Base-by-base conservation (phyloP, 164 flowering plant genomes). In the Umbilicus rupestris region DNA sequence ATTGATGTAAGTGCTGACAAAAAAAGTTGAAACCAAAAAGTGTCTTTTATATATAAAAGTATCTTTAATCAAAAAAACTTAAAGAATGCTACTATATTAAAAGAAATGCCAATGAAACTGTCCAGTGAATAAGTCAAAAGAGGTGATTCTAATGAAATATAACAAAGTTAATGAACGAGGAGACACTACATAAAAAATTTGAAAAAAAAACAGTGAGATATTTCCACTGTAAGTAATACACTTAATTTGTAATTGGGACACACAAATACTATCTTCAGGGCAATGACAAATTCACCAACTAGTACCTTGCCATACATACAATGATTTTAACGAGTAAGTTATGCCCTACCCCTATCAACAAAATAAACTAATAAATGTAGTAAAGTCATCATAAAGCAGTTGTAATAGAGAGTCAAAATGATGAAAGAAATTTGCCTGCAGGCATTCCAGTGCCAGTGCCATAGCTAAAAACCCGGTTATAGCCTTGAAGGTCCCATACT, bases 401-500 rank as follows among this genome's bases (percentile, higher is more conserved):
- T 67, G 71, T 14, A 30, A 12, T 22, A 55, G 28, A 28, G 60
- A 55, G 60, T 55, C 60, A 24, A 52, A 22, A 24, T 2, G 30
- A 24, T 0, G 3, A 22, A 55, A 16, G 17, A 28, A 68, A 49
- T 66, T 80, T 81, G 76, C 97, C 96, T 84, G 82, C 49, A 33
- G 63, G 60, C 65, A 80, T 50, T 64, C 75, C 73, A 64, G 67
- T 39, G 55, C 68, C 65, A 69, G 87, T 57, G 58, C 73, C 69
- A 70, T 86, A 86, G 78, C 71, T 75, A 55, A 88, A 75, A 71
- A 90, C 19, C 71, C 67, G 87, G 71, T 73, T 67, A 74, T 73
- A 79, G 71, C 71, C 63, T 30, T 65, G 68, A 66, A 90, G 82
- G 80, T 93, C 94, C 98, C 98, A 93, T 7, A 81, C 85, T 66